Conservation (phyloP, 257 asterid genomes). For the Solanum appendiculatum region DNA sequence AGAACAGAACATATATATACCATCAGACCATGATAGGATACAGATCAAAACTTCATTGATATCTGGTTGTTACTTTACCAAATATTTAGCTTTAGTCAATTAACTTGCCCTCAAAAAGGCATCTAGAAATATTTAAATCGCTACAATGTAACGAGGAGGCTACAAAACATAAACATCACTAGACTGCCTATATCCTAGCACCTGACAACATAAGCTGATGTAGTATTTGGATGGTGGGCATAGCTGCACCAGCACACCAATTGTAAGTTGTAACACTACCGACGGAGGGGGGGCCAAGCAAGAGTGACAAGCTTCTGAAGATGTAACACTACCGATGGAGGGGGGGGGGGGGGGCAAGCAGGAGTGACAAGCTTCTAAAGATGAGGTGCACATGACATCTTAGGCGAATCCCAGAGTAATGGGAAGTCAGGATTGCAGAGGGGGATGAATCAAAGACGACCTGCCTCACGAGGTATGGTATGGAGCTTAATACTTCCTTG, state of each 20-base stretch:
- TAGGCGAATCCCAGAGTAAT: not conserved
- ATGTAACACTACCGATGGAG: not conserved
- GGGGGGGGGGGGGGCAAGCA: not conserved
- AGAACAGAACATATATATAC: not conserved
- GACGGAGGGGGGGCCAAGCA: not conserved
- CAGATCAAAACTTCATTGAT: not conserved
- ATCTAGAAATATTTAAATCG: not conserved
- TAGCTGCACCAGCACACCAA: not conserved
- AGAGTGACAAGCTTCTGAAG: no score
- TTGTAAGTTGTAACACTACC: not conserved
- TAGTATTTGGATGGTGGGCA: not conserved
- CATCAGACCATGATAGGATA: not conserved
- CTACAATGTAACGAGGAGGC: not conserved
- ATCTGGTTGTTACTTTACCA: not conserved
- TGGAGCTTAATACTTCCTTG: no score
- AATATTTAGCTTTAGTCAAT: not conserved
- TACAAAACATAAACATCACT: not conserved
- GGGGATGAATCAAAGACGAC: no score
- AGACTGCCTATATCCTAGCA: not conserved
- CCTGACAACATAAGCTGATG: not conserved
- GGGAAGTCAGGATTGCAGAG: no score
- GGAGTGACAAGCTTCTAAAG: no score
- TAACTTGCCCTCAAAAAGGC: not conserved
- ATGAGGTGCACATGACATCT: not conserved
- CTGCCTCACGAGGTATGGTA: no score